Conservation (phyloP, 108 stramenopile species). For the Epipyxis sp. region DNA sequence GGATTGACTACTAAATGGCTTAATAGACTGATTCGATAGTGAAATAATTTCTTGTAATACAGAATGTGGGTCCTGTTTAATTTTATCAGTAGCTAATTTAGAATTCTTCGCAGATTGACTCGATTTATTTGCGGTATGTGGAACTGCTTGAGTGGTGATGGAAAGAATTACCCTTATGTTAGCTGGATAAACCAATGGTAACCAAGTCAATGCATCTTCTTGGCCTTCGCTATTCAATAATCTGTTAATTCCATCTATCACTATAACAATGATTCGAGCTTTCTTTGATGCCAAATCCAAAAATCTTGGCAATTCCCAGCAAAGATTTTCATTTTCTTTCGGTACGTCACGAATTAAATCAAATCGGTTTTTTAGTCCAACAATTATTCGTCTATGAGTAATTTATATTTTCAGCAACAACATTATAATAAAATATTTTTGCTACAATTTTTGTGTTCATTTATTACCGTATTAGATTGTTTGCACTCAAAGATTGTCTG, state of each 20-base stretch:
- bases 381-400: slow-evolving; percentile 50
- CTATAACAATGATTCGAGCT: slow-evolving; percentile 55
- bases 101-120: too few relatives aligned
- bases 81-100: not conserved
- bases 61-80: too few relatives aligned
- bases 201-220: slow-evolving; percentile 55
- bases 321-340: slow-evolving; percentile 52
- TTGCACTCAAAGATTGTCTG: slow-evolving; percentile 40
- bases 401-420: too few relatives aligned
- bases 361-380: slow-evolving; percentile 48
- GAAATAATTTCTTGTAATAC: too few relatives aligned
- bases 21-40: not conserved
- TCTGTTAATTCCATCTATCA: slow-evolving; percentile 66
- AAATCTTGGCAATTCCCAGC: slow-evolving; percentile 67
- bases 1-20: not conserved
- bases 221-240: slow-evolving; percentile 54
- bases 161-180: slow-evolving; percentile 63
- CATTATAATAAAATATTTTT: too few relatives aligned
- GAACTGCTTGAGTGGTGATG: slow-evolving; percentile 42
- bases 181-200: slow-evolving; percentile 52
- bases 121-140: too few relatives aligned
- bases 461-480: too few relatives aligned
- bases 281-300: slow-evolving; percentile 63
- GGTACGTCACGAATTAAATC: slow-evolving; percentile 48
- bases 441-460: too few relatives aligned